These are phyloP conservation scores for Metschnikowia orientalis DNA, from an alignment of 805 yeast species.

Conservation along the genomic window DNA sequence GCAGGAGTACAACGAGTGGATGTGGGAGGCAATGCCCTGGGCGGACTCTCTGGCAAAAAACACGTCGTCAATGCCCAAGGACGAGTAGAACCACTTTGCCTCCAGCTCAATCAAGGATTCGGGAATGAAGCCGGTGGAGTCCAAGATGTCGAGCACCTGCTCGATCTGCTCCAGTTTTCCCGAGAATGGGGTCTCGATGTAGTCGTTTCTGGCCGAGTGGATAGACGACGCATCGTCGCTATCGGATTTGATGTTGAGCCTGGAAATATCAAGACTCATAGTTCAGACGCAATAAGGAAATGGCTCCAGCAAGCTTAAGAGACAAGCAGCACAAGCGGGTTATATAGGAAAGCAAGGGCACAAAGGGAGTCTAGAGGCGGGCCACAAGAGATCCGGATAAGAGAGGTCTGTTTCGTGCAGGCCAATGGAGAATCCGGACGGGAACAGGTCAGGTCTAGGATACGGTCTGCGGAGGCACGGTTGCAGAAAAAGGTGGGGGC, in stretches of 20 bases:
- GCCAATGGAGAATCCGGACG: too few species aligned
- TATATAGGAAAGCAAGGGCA: too few species aligned
- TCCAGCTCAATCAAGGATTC: constrained; percentile 80
- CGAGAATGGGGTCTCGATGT: constrained; percentile 67
- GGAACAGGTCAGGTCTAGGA: too few species aligned
- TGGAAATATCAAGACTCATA: constrained; percentile 19
- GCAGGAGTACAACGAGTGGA: constrained; percentile 86
- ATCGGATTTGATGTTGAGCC: constrained; percentile 13
- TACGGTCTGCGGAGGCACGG: too few species aligned
- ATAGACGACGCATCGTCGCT: constrained; percentile 30
- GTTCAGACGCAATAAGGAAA: too few species aligned
- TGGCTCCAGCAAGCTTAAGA: too few species aligned
- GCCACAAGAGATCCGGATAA: constrained; percentile 4
- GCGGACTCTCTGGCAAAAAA: constrained; percentile 86
- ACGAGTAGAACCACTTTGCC: constrained; percentile 83
- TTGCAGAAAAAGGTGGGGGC: not conserved
- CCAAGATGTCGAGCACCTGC: constrained; percentile 74
- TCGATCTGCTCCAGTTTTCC: constrained; percentile 81
- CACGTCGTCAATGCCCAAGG: constrained; percentile 85
- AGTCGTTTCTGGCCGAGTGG: constrained; percentile 48
- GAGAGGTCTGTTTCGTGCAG: constrained; percentile 3
- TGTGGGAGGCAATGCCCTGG: constrained; percentile 74
- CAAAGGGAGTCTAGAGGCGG: too few species aligned
- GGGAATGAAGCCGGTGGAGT: constrained; percentile 84
- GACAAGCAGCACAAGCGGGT: too few species aligned